Evolutionary conservation across 2,329 filamentous ascomycete species (phyloP).

Genomic region (Pseudocercospora fuligena): DNA sequence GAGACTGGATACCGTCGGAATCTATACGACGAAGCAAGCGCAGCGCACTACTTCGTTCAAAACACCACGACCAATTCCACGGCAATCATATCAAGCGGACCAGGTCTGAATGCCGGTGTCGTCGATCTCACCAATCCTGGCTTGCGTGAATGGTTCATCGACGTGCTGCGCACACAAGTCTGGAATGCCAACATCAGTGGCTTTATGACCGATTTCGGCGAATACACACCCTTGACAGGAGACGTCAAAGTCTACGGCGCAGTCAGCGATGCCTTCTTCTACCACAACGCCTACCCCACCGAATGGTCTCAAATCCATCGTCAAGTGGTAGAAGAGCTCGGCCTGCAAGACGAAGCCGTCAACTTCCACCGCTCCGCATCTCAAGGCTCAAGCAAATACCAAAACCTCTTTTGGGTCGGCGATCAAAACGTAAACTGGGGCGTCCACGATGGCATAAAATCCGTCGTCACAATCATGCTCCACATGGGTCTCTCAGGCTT

Average conservation of each 20-base stretch:
- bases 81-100: slow-evolving; percentile 43
- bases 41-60: slow-evolving; percentile 40
- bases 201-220: slow-evolving; percentile 46
- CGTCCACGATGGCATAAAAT: slow-evolving; percentile 44
- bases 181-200: slow-evolving; percentile 45
- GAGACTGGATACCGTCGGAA: slow-evolving; percentile 39
- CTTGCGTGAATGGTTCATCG: slow-evolving; percentile 41
- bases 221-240: slow-evolving; percentile 42
- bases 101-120: slow-evolving; percentile 45
- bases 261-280: slow-evolving; percentile 40
- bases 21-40: slow-evolving; percentile 41
- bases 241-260: slow-evolving; percentile 36
- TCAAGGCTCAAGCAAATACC: slow-evolving; percentile 40
- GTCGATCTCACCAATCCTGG: slow-evolving; percentile 44
- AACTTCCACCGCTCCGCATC: slow-evolving; percentile 45
- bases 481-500: slow-evolving; percentile 47
- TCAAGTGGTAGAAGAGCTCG: slow-evolving; percentile 36
- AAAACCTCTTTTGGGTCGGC: slow-evolving; percentile 47
- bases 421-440: slow-evolving; percentile 45
- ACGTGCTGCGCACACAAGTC: slow-evolving; percentile 41
- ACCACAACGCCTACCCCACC: slow-evolving; percentile 44
- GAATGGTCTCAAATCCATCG: slow-evolving; percentile 44
- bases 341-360: slow-evolving; percentile 39
- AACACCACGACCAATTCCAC: slow-evolving; percentile 43
- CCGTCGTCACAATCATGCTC: slow-evolving; percentile 41